Conservation (phyloP, 2,329 filamentous ascomycete genomes). For the Leptographium radiaticola region DNA sequence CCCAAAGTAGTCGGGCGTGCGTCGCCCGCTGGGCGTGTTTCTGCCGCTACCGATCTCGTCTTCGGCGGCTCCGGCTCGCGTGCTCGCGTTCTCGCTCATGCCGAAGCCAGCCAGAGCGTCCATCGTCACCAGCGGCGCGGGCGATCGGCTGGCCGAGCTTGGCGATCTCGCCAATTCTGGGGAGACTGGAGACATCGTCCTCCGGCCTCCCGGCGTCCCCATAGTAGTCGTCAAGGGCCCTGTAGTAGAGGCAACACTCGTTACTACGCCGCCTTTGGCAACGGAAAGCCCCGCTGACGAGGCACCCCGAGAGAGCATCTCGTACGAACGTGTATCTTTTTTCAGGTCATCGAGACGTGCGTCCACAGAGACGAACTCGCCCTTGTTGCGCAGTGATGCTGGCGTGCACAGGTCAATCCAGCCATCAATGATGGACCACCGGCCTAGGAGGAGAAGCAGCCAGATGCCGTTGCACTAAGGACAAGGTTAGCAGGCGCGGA, state of each 20-base stretch:
- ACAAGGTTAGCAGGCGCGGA: slow-evolving; percentile 5
- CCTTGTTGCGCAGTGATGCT: slow-evolving; percentile 30
- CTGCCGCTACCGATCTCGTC: neutral
- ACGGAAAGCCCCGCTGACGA: slow-evolving; percentile 4
- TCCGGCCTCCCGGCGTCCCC: neutral
- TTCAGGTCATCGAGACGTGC: slow-evolving; percentile 47
- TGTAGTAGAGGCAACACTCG: slow-evolving; percentile 15
- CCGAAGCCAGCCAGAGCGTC: neutral
- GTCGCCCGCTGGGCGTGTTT: slow-evolving; percentile 21
- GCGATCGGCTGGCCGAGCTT: neutral
- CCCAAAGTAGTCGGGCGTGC: slow-evolving; percentile 43
- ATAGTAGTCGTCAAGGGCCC: neutral
- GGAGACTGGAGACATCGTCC: neutral
- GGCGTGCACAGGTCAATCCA: slow-evolving; percentile 57
- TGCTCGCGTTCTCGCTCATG: neutral
- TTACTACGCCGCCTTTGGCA: slow-evolving; percentile 29
- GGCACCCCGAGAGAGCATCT: slow-evolving; percentile 56
- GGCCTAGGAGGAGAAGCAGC: slow-evolving; percentile 67
- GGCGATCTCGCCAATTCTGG: neutral
- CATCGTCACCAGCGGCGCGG: neutral
- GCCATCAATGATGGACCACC: slow-evolving; percentile 71
- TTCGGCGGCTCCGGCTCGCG: neutral
- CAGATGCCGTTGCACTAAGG: slow-evolving; percentile 68
- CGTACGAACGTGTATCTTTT: slow-evolving; percentile 58
- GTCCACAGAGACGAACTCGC: slow-evolving; percentile 84